These are phyloP conservation scores for Graphium sp. DNA, from an alignment of 2,329 filamentous ascomycete species.

Conservation along the genomic window DNA sequence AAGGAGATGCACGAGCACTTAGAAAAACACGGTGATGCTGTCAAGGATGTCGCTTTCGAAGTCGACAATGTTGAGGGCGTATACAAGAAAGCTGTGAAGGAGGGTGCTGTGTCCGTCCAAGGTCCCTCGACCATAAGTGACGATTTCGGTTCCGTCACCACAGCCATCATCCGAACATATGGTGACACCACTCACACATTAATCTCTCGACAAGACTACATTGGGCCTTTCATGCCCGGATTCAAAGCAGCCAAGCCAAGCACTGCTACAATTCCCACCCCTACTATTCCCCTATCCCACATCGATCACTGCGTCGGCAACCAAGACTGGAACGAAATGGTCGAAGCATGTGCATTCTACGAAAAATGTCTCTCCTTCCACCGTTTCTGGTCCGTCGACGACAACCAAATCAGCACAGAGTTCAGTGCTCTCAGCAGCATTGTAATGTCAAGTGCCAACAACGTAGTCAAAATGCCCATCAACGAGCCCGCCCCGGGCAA, in stretches of 20 bases:
- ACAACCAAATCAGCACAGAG: conserved; percentile 82
- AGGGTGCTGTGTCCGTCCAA: conserved; percentile 45
- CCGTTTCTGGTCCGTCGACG: conserved; percentile 94
- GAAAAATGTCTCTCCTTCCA: conserved; percentile 83
- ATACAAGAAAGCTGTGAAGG: conserved; percentile 53
- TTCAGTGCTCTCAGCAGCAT: conserved; percentile 78
- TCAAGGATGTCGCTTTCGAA: conserved; percentile 91
- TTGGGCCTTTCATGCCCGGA: conserved; percentile 67
- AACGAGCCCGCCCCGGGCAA: conserved; percentile 87
- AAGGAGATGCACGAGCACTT: conserved; percentile 67
- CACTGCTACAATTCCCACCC: conserved; percentile 27
- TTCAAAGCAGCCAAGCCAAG: conserved; percentile 41
- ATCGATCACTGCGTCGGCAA: conserved; percentile 98
- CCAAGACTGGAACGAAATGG: conserved; percentile 88
- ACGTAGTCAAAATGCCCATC: conserved; percentile 93
- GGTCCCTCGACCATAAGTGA: conserved; percentile 37
- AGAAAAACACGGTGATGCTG: conserved; percentile 77
- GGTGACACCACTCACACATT: conserved; percentile 92
- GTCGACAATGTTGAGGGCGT: conserved; percentile 78
- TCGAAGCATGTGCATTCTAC: conserved; percentile 52
- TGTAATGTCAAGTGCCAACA: conserved; percentile 77
- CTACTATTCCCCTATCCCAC: conserved; percentile 48
- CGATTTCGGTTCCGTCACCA: conserved; percentile 48
- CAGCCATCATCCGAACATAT: conserved; percentile 77
- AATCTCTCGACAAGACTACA: conserved; percentile 55